Percentiles rank a stretch among this genome's conserved stretches.
These are phyloP conservation scores for Gentiana dahurica DNA, from an alignment of 257 asterid genomes.

Conservation along the genomic window DNA sequence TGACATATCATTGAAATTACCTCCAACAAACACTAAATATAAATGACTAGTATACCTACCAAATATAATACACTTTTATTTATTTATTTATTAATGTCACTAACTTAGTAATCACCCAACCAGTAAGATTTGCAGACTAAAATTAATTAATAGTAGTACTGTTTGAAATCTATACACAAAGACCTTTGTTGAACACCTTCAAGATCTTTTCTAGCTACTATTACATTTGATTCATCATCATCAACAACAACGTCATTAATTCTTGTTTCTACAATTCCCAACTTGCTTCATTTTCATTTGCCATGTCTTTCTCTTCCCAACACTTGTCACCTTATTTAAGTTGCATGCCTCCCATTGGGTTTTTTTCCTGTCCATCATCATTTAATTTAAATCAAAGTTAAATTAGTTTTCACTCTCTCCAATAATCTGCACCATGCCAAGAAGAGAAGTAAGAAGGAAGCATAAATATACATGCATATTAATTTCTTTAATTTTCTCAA, in stretches of 20 bases:
- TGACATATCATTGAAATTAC: conserved; percentile 1
- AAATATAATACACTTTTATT: not conserved
- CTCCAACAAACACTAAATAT: conserved; percentile 12
- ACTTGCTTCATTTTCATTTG: conserved; percentile 2
- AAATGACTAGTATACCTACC: not conserved
- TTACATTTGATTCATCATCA: not conserved
- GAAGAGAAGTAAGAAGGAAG: no score
- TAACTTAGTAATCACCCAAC: conserved; percentile 1
- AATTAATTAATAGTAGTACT: not conserved
- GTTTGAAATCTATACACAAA: not conserved
- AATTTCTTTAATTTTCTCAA: no score
- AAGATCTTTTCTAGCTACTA: not conserved
- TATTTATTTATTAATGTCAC: not conserved
- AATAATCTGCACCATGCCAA: no score
- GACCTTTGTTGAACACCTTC: not conserved
- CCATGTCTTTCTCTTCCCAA: not conserved
- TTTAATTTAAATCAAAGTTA: no score
- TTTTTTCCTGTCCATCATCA: no score
- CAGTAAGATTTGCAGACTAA: not conserved
- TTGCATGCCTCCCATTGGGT: no score
- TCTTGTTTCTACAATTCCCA: conserved; percentile 5
- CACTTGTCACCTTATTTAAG: conserved; percentile 1
- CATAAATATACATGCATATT: no score
- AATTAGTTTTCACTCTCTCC: no score
- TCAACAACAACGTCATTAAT: conserved; percentile 12